phyloP scores from a whole-genome alignment of 2,329 filamentous ascomycete species.

The Aureobasidium uvarum region DNA sequence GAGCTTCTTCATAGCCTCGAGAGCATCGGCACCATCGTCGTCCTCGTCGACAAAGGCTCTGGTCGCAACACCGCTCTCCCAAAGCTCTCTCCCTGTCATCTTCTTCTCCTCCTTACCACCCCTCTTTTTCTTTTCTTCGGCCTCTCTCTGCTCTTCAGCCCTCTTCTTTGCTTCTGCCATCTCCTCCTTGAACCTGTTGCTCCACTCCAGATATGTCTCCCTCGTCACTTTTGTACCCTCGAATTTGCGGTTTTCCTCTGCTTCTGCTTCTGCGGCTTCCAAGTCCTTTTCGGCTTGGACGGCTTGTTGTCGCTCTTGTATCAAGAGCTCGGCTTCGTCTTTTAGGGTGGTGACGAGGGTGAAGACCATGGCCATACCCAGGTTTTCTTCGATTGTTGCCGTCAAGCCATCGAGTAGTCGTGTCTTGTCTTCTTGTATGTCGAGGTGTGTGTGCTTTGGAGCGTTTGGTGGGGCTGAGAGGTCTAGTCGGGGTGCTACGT shows the following conservation, averaged over 20 bases:
- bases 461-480: slow-evolving; percentile 71
- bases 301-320: slow-evolving; percentile 68
- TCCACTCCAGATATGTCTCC: slow-evolving; percentile 82
- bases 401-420: slow-evolving; percentile 67
- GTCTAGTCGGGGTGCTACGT: slow-evolving; percentile 79
- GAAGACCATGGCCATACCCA: slow-evolving; percentile 98
- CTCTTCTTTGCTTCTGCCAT: slow-evolving; percentile 68
- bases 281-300: slow-evolving; percentile 55
- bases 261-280: slow-evolving; percentile 64
- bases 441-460: slow-evolving; percentile 68
- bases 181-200: slow-evolving; percentile 72
- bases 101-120: slow-evolving; percentile 66
- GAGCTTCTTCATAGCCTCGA: slow-evolving; percentile 66
- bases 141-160: slow-evolving; percentile 63
- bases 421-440: slow-evolving; percentile 75
- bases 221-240: slow-evolving; percentile 85
- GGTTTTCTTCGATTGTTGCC: slow-evolving; percentile 80
- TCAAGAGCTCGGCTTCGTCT: slow-evolving; percentile 82
- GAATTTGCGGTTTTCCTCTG: slow-evolving; percentile 95
- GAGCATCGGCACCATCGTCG: slow-evolving; percentile 57
- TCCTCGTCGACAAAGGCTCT: slow-evolving; percentile 68
- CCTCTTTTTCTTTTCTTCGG: slow-evolving; percentile 60
- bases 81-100: slow-evolving; percentile 61
- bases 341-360: slow-evolving; percentile 84
- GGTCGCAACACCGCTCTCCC: slow-evolving; percentile 52